phyloP scores from a whole-genome alignment of 2,329 filamentous ascomycete species.

The Dactylellina haptotyla region DNA sequence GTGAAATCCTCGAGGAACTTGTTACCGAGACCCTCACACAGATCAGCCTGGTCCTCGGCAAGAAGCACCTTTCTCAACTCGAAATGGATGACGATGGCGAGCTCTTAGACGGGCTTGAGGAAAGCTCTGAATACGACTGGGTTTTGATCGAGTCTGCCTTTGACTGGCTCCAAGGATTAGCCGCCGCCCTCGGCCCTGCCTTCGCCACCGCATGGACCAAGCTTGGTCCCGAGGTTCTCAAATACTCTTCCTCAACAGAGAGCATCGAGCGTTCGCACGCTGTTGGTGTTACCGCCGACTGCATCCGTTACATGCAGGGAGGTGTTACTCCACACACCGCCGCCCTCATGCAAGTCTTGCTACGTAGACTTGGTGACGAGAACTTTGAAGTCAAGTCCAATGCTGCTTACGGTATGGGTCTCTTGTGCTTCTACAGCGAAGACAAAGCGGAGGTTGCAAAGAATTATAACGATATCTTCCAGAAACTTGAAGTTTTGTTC shows the following conservation, averaged over 20 bases:
- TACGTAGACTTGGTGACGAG: slow-evolving; percentile 88
- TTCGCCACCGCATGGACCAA: slow-evolving; percentile 94
- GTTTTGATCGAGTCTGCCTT: slow-evolving; percentile 92
- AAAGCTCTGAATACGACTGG: slow-evolving; percentile 97
- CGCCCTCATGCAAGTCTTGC: slow-evolving; percentile 78
- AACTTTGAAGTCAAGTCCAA: slow-evolving; percentile 94
- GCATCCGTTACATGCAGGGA: slow-evolving; percentile 82
- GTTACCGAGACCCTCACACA: slow-evolving; percentile 79
- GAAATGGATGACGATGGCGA: slow-evolving; percentile 81
- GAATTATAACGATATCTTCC: slow-evolving; percentile 79
- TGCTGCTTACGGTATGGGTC: slow-evolving; percentile 87
- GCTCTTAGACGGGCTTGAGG: slow-evolving; percentile 73
- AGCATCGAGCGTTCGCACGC: slow-evolving; percentile 87
- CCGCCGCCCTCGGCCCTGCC: slow-evolving; percentile 79
- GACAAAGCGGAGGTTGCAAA: slow-evolving; percentile 78
- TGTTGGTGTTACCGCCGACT: slow-evolving; percentile 91
- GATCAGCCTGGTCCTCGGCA: slow-evolving; percentile 81
- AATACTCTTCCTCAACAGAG: slow-evolving; percentile 86
- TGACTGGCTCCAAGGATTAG: slow-evolving; percentile 86
- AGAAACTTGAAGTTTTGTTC: slow-evolving; percentile 86
- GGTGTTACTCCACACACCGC: slow-evolving; percentile 84
- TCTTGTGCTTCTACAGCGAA: slow-evolving; percentile 82
- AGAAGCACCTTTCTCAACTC: slow-evolving; percentile 90
- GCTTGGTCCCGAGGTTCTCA: slow-evolving; percentile 90
- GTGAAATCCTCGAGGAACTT: slow-evolving; percentile 61